phyloP scores from a whole-genome alignment of 208 protist species.

The Trypanosoma brucei region DNA sequence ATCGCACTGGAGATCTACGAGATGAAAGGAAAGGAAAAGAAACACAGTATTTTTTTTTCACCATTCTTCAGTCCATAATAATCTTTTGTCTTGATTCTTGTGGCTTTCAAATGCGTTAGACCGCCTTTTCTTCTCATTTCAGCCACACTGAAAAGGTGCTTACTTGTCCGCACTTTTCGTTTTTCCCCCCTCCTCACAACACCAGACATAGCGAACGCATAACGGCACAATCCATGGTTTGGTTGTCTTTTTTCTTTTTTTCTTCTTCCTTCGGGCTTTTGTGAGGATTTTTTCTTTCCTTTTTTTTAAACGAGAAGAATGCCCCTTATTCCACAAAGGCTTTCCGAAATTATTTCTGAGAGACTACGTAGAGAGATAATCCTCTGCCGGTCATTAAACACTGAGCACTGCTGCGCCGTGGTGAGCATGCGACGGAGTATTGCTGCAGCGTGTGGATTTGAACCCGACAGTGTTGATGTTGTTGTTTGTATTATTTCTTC shows the following conservation, averaged over 20 bases:
- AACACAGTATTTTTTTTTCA: too few species aligned
- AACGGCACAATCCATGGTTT: too few species aligned
- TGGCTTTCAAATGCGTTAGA: too few species aligned
- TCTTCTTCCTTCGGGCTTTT: neutral
- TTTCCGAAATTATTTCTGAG: conserved; percentile 11
- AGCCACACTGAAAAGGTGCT: too few species aligned
- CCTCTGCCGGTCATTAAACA: neutral
- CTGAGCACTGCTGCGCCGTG: conserved; percentile 2
- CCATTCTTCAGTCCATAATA: too few species aligned
- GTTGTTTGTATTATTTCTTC: conserved; percentile 10
- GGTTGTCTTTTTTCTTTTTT: neutral
- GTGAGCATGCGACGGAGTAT: conserved; percentile 6
- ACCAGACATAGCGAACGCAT: too few species aligned
- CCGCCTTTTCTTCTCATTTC: too few species aligned
- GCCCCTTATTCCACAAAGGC: conserved; percentile 13
- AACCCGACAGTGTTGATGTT: neutral
- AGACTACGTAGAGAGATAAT: conserved; percentile 3
- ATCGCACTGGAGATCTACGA: too few species aligned
- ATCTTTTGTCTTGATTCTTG: too few species aligned
- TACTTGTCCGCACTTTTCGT: too few species aligned
- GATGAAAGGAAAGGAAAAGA: too few species aligned
- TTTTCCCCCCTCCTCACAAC: too few species aligned
- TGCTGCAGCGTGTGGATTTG: neutral
- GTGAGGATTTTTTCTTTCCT: neutral
- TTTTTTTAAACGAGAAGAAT: conserved; percentile 13